Base-by-base conservation (phyloP, 1,139 yeast genomes). In the Yarrowia galli region DNA sequence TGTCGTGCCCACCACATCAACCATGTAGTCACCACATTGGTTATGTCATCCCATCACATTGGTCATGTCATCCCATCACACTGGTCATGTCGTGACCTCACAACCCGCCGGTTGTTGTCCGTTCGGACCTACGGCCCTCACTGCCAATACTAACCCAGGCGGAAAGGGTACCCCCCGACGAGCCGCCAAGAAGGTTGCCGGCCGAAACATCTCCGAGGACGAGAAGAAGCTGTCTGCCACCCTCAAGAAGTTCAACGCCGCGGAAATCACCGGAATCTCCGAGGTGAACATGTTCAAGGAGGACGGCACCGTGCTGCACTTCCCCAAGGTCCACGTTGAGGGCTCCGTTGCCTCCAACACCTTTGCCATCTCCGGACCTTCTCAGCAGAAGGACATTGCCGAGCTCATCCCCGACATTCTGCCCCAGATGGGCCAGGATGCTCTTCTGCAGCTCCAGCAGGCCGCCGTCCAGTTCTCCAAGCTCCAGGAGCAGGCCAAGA, bases 241-340 rank as follows among this genome's bases (percentile, higher is more conserved):
- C 75, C 85, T 95, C 81, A 90, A 89, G 80, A 93, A 93, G 84
- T 84, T 95, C 80, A 89, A 91, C 82, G 96, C 95, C 74, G 91
- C 89, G 81, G 89, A 92, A 76, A 84, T 95, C 75, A 93, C 89
- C 74, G 92, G 90, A 76, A 89, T 95, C 75, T 97, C 92, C 80
- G 98, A 93, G 84, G 98, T 97, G 79, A 95, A 93, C 87, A 91
- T 95, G 86, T 93, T 95, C 89, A 90, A 85, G 82, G 97, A 92
- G 74, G 97, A 93, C 81, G 98, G 98, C 78, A 89, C 89, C 80
- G 98, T 95, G 73, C 85, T 93, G 82, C 98, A 93, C 85, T 92
- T 95, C 87, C 88, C 90, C 85, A 89, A 95, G 82, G 97, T 92
- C 73, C 92, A 92, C 83, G 96, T 93, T 73, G 98, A 93, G 84